Percentiles rank a stretch among this genome's conserved stretches.
Evolutionary conservation across 306 rosid genomes (phyloP).

Genomic region (Ormosia semicastrata): DNA sequence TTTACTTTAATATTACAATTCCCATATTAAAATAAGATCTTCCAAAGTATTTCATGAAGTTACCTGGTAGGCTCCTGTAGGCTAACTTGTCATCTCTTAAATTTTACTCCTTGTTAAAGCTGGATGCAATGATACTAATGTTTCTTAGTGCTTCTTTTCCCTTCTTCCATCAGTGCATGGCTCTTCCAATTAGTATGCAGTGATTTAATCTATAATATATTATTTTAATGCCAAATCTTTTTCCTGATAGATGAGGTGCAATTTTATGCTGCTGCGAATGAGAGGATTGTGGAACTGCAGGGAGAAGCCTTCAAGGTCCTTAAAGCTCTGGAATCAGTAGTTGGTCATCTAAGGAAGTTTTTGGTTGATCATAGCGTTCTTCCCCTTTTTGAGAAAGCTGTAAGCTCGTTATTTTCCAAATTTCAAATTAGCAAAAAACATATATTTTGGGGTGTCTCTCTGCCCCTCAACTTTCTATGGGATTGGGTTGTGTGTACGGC

Average conservation of each 20-base stretch:
- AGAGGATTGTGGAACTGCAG: slow-evolving; percentile 89
- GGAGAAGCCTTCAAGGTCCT: slow-evolving; percentile 88
- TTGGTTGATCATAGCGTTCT: slow-evolving; percentile 87
- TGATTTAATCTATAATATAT: slow-evolving; percentile 2
- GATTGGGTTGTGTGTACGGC: not conserved
- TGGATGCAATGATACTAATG: not conserved
- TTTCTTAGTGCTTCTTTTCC: not conserved
- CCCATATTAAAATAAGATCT: not conserved
- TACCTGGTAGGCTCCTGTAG: not conserved
- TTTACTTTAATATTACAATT: not conserved
- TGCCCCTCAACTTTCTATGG: not conserved
- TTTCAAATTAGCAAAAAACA: not conserved
- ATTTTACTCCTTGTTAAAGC: not conserved
- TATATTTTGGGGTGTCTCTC: not conserved
- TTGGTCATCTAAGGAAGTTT: slow-evolving; percentile 85
- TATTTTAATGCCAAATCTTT: slow-evolving; percentile 24
- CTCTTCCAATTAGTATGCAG: not conserved
- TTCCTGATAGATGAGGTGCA: slow-evolving; percentile 71
- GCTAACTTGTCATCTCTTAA: not conserved
- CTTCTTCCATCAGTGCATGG: not conserved
- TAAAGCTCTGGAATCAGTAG: slow-evolving; percentile 80
- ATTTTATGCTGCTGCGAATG: slow-evolving; percentile 59
- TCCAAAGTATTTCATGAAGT: not conserved
- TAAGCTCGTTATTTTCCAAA: slow-evolving; percentile 43
- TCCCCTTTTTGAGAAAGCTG: slow-evolving; percentile 84